Evolutionary conservation across 768 basidiomycete genomes (phyloP).

Genomic region (Multifurca ochricompacta): DNA sequence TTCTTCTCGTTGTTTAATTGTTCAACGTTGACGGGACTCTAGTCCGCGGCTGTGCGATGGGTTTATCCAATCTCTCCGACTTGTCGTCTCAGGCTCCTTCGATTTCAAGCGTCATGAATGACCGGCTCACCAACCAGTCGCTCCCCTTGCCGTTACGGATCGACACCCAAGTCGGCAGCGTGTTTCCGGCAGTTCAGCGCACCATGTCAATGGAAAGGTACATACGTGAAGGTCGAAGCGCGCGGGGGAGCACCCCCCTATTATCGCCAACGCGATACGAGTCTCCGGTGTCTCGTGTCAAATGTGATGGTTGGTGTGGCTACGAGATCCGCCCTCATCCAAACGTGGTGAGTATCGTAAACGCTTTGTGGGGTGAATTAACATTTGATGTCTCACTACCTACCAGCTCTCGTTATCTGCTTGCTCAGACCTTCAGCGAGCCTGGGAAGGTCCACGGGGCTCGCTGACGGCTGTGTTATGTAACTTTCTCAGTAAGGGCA

Average conservation of each 20-base stretch:
- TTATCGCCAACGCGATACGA: conserved; percentile 5
- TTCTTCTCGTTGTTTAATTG: not conserved
- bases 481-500: conserved; percentile 1
- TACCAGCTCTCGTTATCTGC: conserved; percentile 19
- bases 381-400: not conserved
- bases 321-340: not conserved
- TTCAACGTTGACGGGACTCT: not conserved
- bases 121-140: no score
- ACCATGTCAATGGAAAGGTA: not conserved
- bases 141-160: not conserved
- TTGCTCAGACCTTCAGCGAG: conserved; percentile 20
- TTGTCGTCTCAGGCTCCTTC: not conserved
- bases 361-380: not conserved
- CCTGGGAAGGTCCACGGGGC: conserved; percentile 21
- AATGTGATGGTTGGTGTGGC: conserved; percentile 21
- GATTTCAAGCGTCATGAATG: not conserved
- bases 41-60: not conserved
- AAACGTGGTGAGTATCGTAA: not conserved
- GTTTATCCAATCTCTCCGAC: not conserved
- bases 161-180: not conserved
- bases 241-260: not conserved
- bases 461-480: conserved; percentile 19
- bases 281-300: conserved; percentile 15
- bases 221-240: not conserved
- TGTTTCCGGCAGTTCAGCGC: not conserved